Percentiles rank a stretch among this genome's conserved stretches.
phyloP scores from a whole-genome alignment of 2,329 filamentous ascomycete species.

The Aurifilum marmelostoma region DNA sequence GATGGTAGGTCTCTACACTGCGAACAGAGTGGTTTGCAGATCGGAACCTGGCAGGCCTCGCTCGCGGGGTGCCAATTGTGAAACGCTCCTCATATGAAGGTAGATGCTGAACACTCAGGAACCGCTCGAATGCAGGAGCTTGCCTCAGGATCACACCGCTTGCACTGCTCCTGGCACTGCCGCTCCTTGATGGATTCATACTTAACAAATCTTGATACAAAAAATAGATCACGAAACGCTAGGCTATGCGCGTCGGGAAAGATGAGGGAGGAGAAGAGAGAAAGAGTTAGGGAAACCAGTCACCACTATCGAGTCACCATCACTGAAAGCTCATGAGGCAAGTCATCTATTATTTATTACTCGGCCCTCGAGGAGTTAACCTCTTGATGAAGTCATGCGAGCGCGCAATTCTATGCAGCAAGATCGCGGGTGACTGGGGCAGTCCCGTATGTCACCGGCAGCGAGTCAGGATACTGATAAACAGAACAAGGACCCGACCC shows the following conservation, averaged over 20 bases:
- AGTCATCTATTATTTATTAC: neutral
- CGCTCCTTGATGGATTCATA: neutral
- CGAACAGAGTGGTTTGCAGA: slow-evolving; percentile 7
- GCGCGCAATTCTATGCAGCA: neutral
- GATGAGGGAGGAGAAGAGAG: neutral
- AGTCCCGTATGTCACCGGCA: neutral
- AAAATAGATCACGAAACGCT: neutral
- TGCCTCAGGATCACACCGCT: neutral
- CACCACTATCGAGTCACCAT: neutral
- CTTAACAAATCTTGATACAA: neutral
- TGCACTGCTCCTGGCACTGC: neutral
- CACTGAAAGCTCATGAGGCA: neutral
- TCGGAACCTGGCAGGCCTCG: neutral
- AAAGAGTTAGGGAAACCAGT: neutral
- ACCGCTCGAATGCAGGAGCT: neutral
- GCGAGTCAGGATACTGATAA: neutral
- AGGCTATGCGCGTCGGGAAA: neutral
- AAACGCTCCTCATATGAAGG: neutral
- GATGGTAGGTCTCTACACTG: slow-evolving; percentile 20
- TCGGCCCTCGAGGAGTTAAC: neutral
- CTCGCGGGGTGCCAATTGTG: neutral
- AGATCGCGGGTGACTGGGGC: neutral
- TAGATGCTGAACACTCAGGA: neutral
- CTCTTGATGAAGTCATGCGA: neutral
- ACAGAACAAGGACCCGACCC: neutral